Conservation (phyloP, 148 eudicot species). For the Cornus controversa region DNA sequence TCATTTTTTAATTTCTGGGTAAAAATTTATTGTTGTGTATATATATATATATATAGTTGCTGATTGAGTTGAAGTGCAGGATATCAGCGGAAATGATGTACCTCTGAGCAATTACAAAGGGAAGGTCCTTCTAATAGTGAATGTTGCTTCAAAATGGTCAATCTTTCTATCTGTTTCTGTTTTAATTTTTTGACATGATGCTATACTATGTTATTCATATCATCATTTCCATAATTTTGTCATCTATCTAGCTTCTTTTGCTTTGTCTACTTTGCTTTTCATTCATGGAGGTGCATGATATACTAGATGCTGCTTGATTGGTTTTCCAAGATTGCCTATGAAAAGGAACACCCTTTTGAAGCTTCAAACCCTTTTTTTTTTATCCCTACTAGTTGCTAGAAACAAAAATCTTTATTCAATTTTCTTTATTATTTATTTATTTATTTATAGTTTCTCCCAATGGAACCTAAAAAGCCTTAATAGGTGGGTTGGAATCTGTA, state of each 20-base stretch:
- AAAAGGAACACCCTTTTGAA: background rate
- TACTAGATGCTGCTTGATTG: background rate
- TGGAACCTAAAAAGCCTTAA: too few species aligned
- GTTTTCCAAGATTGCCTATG: too few species aligned
- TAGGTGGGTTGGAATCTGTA: too few species aligned
- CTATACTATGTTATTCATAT: background rate
- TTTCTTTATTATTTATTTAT: too few species aligned
- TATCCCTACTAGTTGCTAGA: background rate
- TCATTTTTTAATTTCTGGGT: too few species aligned
- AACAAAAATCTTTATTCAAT: background rate
- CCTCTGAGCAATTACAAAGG: constrained; percentile 41
- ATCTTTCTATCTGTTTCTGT: background rate
- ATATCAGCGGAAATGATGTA: constrained; percentile 9
- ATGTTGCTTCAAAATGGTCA: constrained; percentile 51
- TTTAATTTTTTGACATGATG: background rate
- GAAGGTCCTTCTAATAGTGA: constrained; percentile 43
- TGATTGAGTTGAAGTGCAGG: constrained; percentile 10
- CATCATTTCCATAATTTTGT: background rate
- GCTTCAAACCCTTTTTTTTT: too few species aligned
- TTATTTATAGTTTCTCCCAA: too few species aligned
- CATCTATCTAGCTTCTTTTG: background rate
- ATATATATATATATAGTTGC: background rate
- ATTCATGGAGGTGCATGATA: background rate
- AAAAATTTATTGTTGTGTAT: too few species aligned
- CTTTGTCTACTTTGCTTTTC: background rate